Conservation (phyloP, 257 asterid genomes). For the Solanum gandarillasii region DNA sequence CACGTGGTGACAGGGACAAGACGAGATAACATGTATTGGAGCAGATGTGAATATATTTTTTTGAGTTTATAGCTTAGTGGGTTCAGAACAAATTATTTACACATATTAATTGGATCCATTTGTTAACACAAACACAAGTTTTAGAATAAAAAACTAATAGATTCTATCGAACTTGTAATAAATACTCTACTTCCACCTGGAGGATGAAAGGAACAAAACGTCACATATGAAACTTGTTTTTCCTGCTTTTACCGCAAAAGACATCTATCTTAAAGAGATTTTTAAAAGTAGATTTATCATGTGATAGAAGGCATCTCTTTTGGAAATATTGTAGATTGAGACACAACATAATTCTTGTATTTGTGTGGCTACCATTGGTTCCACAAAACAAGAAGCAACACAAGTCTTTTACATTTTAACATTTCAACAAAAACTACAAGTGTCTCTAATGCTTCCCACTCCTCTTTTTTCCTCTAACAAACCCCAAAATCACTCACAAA, state of each 20-base stretch:
- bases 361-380: conserved; percentile 4
- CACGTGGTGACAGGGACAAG: no score
- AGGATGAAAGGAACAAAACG: background rate
- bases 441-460: background rate
- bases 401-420: background rate
- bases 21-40: no score
- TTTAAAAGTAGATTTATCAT: background rate
- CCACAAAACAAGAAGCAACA: conserved; percentile 2
- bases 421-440: background rate
- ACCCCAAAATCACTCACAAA: background rate
- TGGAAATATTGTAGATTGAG: background rate
- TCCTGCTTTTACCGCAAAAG: no score
- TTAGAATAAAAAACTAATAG: background rate
- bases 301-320: background rate
- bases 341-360: background rate
- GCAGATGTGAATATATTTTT: no score
- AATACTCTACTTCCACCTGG: background rate
- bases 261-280: background rate
- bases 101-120: background rate
- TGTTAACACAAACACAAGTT: background rate
- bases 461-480: background rate
- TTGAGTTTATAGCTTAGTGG: no score
- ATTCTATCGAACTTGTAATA: no score
- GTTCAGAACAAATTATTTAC: no score
- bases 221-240: no score